A percentile compares a stretch with the other conserved stretches of the same genome.
phyloP scores from a whole-genome alignment of 768 basidiomycete genomes.

The Inosperma sp. region DNA sequence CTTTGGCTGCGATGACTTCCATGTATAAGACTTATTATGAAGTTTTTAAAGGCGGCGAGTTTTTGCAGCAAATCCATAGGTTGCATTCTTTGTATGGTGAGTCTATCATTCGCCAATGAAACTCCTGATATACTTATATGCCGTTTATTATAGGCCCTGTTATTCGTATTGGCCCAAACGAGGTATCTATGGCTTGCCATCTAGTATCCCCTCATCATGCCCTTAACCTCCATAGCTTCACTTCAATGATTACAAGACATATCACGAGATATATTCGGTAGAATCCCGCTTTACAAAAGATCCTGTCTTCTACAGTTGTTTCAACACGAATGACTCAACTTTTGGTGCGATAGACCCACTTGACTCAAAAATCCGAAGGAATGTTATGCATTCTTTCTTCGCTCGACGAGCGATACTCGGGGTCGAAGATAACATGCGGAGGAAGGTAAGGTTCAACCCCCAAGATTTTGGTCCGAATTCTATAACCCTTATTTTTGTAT shows the following conservation, averaged over 20 bases:
- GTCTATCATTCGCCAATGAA: conserved; percentile 1
- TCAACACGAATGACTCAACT: conserved; percentile 32
- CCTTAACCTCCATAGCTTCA: conserved; percentile 28
- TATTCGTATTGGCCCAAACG: conserved; percentile 38
- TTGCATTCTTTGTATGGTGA: conserved; percentile 34
- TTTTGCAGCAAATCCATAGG: conserved; percentile 27
- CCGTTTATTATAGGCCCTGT: conserved; percentile 28
- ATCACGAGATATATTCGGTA: conserved; percentile 33
- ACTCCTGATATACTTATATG: background rate
- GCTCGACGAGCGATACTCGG: conserved; percentile 34
- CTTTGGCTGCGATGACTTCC: conserved; percentile 29
- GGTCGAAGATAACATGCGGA: conserved; percentile 32
- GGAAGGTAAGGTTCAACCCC: conserved; percentile 20
- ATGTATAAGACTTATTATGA: conserved; percentile 35
- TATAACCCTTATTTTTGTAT: background rate
- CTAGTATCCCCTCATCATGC: background rate
- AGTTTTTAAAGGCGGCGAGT: conserved; percentile 29
- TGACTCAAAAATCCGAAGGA: conserved; percentile 30
- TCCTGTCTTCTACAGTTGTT: conserved; percentile 33
- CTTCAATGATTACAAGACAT: conserved; percentile 33
- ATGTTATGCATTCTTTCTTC: conserved; percentile 34
- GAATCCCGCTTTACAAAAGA: conserved; percentile 38
- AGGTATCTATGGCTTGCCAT: conserved; percentile 21
- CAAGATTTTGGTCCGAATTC: background rate
- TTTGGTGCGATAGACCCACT: conserved; percentile 34